Evolutionary conservation across 768 basidiomycete genomes (phyloP).

Genomic region (Leccinum pellstonianum): DNA sequence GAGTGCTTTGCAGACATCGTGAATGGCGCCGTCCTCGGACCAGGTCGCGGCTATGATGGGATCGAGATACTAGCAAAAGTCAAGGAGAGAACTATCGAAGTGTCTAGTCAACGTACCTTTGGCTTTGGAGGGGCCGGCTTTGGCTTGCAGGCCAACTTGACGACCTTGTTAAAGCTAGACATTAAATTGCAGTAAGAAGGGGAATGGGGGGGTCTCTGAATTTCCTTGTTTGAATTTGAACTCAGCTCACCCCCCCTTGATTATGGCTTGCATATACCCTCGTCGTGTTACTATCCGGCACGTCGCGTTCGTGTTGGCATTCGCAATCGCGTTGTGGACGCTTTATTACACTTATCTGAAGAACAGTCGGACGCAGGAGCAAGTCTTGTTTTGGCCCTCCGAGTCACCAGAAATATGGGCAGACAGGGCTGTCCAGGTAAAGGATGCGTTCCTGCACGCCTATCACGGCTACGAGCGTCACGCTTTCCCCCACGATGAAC

Average conservation of each 20-base stretch:
- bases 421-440: slow-evolving; percentile 54
- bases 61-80: slow-evolving; percentile 76
- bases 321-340: slow-evolving; percentile 18
- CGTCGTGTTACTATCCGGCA: slow-evolving; percentile 28
- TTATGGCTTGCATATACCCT: not conserved
- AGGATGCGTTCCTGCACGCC: slow-evolving; percentile 62
- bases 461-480: slow-evolving; percentile 63
- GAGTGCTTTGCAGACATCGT: slow-evolving; percentile 90
- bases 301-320: slow-evolving; percentile 14
- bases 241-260: slow-evolving; percentile 17
- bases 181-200: slow-evolving; percentile 31
- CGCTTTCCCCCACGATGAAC: slow-evolving; percentile 64
- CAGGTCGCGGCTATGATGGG: slow-evolving; percentile 96
- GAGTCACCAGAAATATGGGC: slow-evolving; percentile 46
- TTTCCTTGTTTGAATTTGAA: slow-evolving; percentile 22
- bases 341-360: slow-evolving; percentile 15
- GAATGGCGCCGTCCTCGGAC: slow-evolving; percentile 89
- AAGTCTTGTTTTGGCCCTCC: slow-evolving; percentile 18
- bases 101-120: slow-evolving; percentile 56
- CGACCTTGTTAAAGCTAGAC: slow-evolving; percentile 87
- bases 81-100: not conserved
- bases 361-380: slow-evolving; percentile 8
- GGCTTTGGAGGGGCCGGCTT: slow-evolving; percentile 94
- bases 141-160: slow-evolving; percentile 96
- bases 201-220: not conserved